Base-by-base conservation (phyloP, 139 green algal species). In the Edaphochlamys debaryana region DNA sequence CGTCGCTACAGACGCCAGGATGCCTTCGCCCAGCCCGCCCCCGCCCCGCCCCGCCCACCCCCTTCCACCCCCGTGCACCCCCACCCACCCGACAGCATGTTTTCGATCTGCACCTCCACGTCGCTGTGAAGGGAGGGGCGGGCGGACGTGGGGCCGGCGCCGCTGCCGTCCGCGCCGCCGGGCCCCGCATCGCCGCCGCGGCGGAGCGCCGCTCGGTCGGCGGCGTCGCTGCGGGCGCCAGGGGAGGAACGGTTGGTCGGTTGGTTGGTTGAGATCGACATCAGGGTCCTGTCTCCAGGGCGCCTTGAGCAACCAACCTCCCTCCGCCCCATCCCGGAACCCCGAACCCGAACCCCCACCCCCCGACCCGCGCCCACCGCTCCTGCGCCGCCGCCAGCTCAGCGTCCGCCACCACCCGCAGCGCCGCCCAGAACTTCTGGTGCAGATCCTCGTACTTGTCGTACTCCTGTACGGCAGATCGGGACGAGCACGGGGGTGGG, bases 101-200 rank as follows among this genome's bases (percentile, higher is more conserved):
- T 87, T n/a, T 91, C 76, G 58, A 97, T 87, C 70, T 97, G 92
- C 13, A 82, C 68, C 68, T 95, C 92, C 42, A 97, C 81, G 25
- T 91, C 81, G 19, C 79, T 69, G 79, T 96, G 92, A 83, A 94
- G 82, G 5, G 90, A 87, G 76, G 56, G 15, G 63, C 66, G 76
- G 17, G 32, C 38, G 1, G 4, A 40, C 48, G 29, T 50, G 8
- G 25, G 42, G 30, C 45, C 63, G 9, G 25, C 52, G 4, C 64
- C 72, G 19, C 41, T 40, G 17, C 66, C 78, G 25, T 48, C 58
- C 23, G 79, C 41, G 30, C 37, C 38, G 38, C 80, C 67, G 20
- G 37, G 38, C 11, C 41, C 42, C 36, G 17, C 36, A 20, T 48
- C 77, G 36, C 45, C 48, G 29, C 66, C 66, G 34, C 78, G 66